phyloP scores from a whole-genome alignment of 345 rosid species.

The Dovyalis caffra region DNA sequence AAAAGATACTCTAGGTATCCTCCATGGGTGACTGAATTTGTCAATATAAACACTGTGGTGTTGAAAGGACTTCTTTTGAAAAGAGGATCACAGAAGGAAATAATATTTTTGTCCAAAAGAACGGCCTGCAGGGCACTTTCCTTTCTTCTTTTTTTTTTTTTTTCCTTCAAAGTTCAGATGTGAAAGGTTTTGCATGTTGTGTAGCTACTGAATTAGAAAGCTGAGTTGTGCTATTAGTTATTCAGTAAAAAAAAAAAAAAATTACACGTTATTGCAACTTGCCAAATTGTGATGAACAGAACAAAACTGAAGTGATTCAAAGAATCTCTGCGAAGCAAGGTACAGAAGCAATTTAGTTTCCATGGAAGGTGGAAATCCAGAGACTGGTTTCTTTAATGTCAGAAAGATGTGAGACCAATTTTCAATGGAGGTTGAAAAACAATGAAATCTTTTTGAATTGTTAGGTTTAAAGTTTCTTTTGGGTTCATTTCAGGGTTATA shows the following conservation, averaged over 20 bases:
- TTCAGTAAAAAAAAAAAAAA: not conserved
- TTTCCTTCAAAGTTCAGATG: conserved; percentile 10
- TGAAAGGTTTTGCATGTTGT: not conserved
- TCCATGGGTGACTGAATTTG: not conserved
- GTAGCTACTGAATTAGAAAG: not conserved
- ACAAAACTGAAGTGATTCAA: not conserved
- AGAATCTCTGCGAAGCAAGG: not conserved
- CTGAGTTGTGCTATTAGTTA: not conserved
- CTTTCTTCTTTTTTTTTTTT: too few species aligned
- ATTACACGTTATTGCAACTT: not conserved
- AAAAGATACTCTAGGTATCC: not conserved
- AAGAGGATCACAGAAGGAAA: not conserved
- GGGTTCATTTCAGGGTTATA: conserved; percentile 15
- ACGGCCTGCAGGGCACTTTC: conserved; percentile 1
- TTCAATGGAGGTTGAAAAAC: conserved; percentile 29
- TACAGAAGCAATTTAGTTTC: not conserved
- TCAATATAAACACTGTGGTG: conserved; percentile 2
- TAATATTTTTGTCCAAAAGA: not conserved
- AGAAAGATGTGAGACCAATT: conserved; percentile 12
- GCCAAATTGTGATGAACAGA: not conserved
- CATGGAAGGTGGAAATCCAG: conserved; percentile 8
- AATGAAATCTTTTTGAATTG: conserved; percentile 8
- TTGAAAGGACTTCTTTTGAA: not conserved
- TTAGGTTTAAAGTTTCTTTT: conserved; percentile 24
- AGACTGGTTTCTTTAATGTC: conserved; percentile 18